Percentiles rank a stretch among this genome's conserved stretches.
Evolutionary conservation across 2,329 filamentous ascomycete species (phyloP).

Genomic region (Drechslerella coelobrocha): DNA sequence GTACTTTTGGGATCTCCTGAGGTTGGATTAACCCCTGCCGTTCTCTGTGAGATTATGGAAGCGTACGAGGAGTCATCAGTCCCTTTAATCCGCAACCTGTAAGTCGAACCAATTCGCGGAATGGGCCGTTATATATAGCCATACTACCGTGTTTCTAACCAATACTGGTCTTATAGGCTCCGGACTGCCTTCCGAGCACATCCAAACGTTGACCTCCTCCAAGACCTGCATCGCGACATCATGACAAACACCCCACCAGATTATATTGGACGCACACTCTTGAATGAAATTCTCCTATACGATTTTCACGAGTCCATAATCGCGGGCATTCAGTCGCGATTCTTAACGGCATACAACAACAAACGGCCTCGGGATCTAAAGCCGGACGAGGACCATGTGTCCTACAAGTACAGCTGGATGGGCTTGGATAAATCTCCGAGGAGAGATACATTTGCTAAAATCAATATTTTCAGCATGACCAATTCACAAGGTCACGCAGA

Average conservation of each 20-base stretch:
- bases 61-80: slow-evolving; percentile 22
- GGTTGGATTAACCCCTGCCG: background rate
- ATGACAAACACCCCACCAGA: background rate
- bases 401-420: background rate
- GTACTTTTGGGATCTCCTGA: background rate
- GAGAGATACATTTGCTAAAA: background rate
- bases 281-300: slow-evolving; percentile 1
- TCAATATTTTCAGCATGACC: background rate
- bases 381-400: background rate
- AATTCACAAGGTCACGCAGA: background rate
- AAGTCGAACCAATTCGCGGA: background rate
- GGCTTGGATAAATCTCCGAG: background rate
- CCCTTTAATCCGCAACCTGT: slow-evolving; percentile 11
- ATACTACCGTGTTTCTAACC: background rate
- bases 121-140: background rate
- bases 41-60: slow-evolving; percentile 6
- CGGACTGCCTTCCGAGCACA: slow-evolving; percentile 18
- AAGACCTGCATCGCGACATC: slow-evolving; percentile 13
- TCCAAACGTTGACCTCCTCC: slow-evolving; percentile 22
- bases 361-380: background rate
- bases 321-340: slow-evolving; percentile 11
- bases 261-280: background rate
- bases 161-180: slow-evolving; percentile 1
- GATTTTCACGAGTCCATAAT: slow-evolving; percentile 26
- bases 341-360: background rate